phyloP scores from a whole-genome alignment of 805 yeast species.

The Spathaspora gorwiae region DNA sequence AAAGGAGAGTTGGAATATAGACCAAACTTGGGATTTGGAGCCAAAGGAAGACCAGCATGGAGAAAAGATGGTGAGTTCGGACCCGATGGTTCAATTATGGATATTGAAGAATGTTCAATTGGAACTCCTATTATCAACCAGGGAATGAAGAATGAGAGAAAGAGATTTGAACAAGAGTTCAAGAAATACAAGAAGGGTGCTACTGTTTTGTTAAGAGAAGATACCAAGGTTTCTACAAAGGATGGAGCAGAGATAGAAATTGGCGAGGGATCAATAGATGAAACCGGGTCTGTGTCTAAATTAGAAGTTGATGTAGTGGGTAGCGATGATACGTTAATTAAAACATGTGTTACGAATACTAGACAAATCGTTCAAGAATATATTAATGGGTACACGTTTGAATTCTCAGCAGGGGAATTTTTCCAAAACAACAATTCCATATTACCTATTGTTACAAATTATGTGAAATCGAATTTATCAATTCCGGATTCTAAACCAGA shows the following conservation, averaged over 20 bases:
- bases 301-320: conserved; percentile 20
- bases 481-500: conserved; percentile 30
- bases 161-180: conserved; percentile 44
- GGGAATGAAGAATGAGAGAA: conserved; percentile 70
- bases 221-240: conserved; percentile 43
- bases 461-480: conserved; percentile 67
- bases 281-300: conserved; percentile 28
- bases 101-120: conserved; percentile 90
- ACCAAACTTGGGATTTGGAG: conserved; percentile 87
- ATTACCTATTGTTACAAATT: conserved; percentile 73
- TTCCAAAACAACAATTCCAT: conserved; percentile 95
- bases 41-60: conserved; percentile 76
- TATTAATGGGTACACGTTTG: conserved; percentile 70
- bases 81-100: conserved; percentile 62
- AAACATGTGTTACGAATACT: conserved; percentile 74
- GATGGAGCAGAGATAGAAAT: conserved; percentile 16
- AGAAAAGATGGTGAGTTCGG: conserved; percentile 61
- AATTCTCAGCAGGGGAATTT: conserved; percentile 91
- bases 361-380: conserved; percentile 78
- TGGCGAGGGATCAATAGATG: conserved; percentile 42
- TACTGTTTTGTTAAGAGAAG: conserved; percentile 79
- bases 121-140: conserved; percentile 76
- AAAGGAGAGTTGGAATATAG: conserved; percentile 27
- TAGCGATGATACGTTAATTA: conserved; percentile 34
- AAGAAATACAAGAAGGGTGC: conserved; percentile 69